Evolutionary conservation across 2,329 filamentous ascomycete species (phyloP).

Genomic region (Tolypocladium nubicola): DNA sequence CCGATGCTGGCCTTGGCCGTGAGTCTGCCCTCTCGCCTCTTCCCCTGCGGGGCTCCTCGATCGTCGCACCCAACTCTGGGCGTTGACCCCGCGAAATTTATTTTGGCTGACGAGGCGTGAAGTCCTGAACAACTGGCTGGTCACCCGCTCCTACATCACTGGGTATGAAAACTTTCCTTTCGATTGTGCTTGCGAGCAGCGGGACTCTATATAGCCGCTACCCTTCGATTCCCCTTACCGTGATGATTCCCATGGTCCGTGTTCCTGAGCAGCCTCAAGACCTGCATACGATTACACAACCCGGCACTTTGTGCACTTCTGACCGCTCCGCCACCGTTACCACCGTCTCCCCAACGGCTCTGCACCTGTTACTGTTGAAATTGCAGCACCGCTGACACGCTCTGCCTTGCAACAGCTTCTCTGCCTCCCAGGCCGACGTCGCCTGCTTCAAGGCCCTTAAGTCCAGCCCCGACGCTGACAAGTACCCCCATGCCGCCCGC

Average conservation of each 20-base stretch:
- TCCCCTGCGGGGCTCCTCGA: neutral
- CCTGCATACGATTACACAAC: neutral
- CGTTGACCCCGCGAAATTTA: neutral
- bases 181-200: neutral
- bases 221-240: neutral
- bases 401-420: slow-evolving; percentile 27
- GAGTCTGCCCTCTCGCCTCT: slow-evolving; percentile 1
- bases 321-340: neutral
- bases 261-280: neutral
- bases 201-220: neutral
- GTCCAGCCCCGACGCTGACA: slow-evolving; percentile 63
- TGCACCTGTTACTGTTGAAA: neutral
- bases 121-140: slow-evolving; percentile 60
- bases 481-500: slow-evolving; percentile 88
- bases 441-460: slow-evolving; percentile 86
- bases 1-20: slow-evolving; percentile 45
- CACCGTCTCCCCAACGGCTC: neutral
- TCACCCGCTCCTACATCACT: slow-evolving; percentile 66
- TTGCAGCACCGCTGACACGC: neutral
- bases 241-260: neutral
- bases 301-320: neutral
- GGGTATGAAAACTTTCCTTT: slow-evolving; percentile 46
- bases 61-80: neutral
- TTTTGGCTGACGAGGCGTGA: slow-evolving; percentile 2
- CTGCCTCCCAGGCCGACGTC: slow-evolving; percentile 89